These are phyloP conservation scores for Colletotrichum lini DNA, from an alignment of 2,329 filamentous ascomycete genomes.

Conservation along the genomic window DNA sequence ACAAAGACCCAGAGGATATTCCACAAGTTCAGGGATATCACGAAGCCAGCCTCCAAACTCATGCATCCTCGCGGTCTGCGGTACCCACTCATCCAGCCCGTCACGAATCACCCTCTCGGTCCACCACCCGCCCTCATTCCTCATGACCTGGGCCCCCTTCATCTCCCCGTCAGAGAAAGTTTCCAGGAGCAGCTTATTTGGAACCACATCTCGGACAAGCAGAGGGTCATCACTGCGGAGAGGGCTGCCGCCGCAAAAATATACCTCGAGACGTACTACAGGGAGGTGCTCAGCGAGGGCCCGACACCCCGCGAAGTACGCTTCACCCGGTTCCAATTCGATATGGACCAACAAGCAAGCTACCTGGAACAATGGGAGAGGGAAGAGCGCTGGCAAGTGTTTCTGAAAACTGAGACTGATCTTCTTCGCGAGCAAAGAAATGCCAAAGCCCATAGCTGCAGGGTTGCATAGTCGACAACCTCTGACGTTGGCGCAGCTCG, in stretches of 20 bases:
- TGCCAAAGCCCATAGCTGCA: constrained; percentile 26
- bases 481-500: not conserved
- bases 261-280: constrained; percentile 88
- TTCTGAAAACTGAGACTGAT: constrained; percentile 71
- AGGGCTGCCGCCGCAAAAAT: constrained; percentile 85
- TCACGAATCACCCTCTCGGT: constrained; percentile 6
- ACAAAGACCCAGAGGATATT: constrained; percentile 11
- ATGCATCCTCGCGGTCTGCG: constrained; percentile 6
- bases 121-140: not conserved
- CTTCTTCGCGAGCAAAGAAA: constrained; percentile 29
- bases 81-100: constrained; percentile 1
- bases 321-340: constrained; percentile 72
- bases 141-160: not conserved
- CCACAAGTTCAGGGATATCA: constrained; percentile 8
- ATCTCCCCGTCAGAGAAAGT: not conserved
- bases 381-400: constrained; percentile 69
- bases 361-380: constrained; percentile 60
- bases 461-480: constrained; percentile 16
- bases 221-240: constrained; percentile 75
- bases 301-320: constrained; percentile 72
- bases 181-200: not conserved
- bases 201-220: constrained; percentile 3
- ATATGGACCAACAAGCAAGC: constrained; percentile 66
- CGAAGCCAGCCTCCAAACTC: not conserved
- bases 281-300: constrained; percentile 69